phyloP scores from a whole-genome alignment of 2,329 filamentous ascomycete species.

The Stagonosporopsis cucurbitacearum region DNA sequence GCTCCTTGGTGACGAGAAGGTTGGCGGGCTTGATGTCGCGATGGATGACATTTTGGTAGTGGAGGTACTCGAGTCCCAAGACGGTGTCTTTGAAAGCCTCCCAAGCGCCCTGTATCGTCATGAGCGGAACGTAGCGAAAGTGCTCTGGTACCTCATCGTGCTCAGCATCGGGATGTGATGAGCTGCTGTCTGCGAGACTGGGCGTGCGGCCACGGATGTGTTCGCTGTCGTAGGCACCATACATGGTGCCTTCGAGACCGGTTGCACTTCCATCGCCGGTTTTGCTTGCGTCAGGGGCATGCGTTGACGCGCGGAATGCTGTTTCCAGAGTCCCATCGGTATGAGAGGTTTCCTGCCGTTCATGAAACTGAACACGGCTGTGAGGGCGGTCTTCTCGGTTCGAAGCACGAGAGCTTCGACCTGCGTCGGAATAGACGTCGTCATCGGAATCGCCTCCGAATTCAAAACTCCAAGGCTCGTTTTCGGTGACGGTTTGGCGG shows the following conservation, averaged over 20 bases:
- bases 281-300: constrained; percentile 21
- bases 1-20: constrained; percentile 81
- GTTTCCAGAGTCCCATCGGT: constrained; percentile 44
- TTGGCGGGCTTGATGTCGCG: constrained; percentile 72
- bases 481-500: constrained; percentile 49
- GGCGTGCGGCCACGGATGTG: constrained; percentile 71
- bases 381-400: constrained; percentile 28
- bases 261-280: constrained; percentile 37
- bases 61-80: constrained; percentile 87
- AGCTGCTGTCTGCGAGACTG: constrained; percentile 80
- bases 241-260: constrained; percentile 80
- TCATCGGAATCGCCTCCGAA: constrained; percentile 69
- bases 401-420: constrained; percentile 36
- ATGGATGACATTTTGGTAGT: constrained; percentile 60
- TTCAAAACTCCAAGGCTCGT: constrained; percentile 84
- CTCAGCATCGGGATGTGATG: constrained; percentile 56
- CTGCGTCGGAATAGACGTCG: constrained; percentile 53
- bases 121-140: constrained; percentile 89
- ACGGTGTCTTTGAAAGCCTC: constrained; percentile 91
- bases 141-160: constrained; percentile 75
- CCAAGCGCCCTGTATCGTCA: constrained; percentile 83
- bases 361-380: constrained; percentile 27
- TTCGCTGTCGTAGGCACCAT: constrained; percentile 70
- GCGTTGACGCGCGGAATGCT: constrained; percentile 39
- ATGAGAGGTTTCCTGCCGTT: constrained; percentile 27